Evolutionary conservation across 106 monocot genomes (phyloP), one percentile per base, ranked within the genome.

Genomic region (Ottelia alismoides): DNA sequence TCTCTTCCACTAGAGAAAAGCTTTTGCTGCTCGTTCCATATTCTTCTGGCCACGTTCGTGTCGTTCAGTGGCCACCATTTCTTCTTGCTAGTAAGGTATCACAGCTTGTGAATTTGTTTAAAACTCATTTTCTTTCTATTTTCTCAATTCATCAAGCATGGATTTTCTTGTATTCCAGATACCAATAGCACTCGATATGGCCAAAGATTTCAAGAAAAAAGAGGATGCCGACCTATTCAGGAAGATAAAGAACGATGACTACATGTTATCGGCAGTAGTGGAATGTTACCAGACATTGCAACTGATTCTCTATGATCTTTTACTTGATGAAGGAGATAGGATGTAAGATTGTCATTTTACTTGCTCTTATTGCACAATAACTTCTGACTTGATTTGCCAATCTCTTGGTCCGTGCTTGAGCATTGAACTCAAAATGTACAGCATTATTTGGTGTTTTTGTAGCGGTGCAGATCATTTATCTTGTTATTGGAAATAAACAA

Each of bases 51-150:
- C 70, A 70, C 22, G 63, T 84, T 67, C 60, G 77, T 69, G 87
- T 93, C 65, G 72, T 93, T 49, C 88, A 94, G 48, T 94, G 94
- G 94, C 94, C 94, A 69, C 88, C 94, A 20, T 94, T 94, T 70
- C 84, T 94, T 60, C 94, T 94, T 69, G 94, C 94, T 11, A 88
- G 88, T 61, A 94, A 88, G 81, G 94, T 88, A 63, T 55, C 6
- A 7, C n/a, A n/a, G n/a, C n/a, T n/a, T n/a, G n/a, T n/a, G n/a
- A n/a, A n/a, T n/a, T n/a, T n/a, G n/a, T n/a, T n/a, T n/a, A n/a
- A n/a, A n/a, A n/a, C n/a, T n/a, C n/a, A n/a, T n/a, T n/a, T n/a
- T n/a, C n/a, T n/a, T n/a, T n/a, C n/a, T n/a, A n/a, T n/a, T n/a
- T n/a, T 43, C 40, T 43, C 16, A 16, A 43, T 6, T 43, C 40